These are phyloP conservation scores for Termitomyces sp. DNA, from an alignment of 768 basidiomycete species.

Conservation along the genomic window DNA sequence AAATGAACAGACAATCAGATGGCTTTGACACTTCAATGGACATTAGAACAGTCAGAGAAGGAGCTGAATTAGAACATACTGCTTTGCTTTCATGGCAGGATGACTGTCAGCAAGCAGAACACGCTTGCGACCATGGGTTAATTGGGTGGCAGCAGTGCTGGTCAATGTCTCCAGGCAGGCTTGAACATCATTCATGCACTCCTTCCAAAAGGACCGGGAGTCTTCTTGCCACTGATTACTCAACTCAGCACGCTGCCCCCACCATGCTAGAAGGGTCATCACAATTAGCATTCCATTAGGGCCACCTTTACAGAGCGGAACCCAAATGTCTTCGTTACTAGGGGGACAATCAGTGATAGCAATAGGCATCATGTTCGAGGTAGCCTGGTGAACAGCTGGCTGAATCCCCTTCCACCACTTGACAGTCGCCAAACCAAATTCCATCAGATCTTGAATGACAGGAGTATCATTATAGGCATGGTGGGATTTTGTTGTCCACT, in stretches of 20 bases:
- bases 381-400: conserved; percentile 3
- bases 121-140: neutral
- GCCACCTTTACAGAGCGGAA: conserved; percentile 4
- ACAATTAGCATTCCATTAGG: conserved; percentile 7
- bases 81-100: too few relatives aligned
- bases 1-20: too few relatives aligned
- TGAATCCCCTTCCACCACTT: conserved; percentile 1
- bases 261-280: conserved; percentile 8
- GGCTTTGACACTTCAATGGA: too few relatives aligned
- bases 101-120: too few relatives aligned
- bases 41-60: too few relatives aligned
- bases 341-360: neutral
- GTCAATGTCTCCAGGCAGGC: neutral
- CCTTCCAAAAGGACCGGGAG: conserved; percentile 1
- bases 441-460: neutral
- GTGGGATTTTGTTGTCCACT: conserved; percentile 6
- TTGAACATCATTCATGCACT: conserved; percentile 2
- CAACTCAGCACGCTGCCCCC: conserved; percentile 4
- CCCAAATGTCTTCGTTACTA: neutral
- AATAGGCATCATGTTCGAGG: neutral
- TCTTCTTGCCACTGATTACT: conserved; percentile 2
- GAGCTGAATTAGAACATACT: too few relatives aligned
- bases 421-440: conserved; percentile 7
- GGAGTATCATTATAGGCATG: conserved; percentile 3
- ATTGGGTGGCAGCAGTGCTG: neutral